phyloP scores from a whole-genome alignment of 2,329 filamentous ascomycete genomes.

The Dothistroma septosporum region DNA sequence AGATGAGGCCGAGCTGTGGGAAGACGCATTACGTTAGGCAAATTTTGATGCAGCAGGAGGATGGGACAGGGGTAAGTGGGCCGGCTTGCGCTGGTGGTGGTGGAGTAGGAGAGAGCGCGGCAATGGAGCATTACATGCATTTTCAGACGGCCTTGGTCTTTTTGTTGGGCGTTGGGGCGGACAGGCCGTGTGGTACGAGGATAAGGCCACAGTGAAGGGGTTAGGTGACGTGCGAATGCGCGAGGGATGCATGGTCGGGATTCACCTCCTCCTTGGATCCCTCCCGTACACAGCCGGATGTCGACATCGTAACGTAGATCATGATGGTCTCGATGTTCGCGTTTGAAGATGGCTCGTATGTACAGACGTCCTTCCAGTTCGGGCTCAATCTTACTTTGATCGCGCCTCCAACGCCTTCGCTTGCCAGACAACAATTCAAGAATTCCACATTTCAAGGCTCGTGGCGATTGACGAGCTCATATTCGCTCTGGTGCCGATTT shows the following conservation, averaged over 20 bases:
- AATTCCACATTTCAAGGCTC: constrained; percentile 18
- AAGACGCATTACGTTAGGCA: constrained; percentile 2
- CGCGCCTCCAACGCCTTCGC: constrained; percentile 18
- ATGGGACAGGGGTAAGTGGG: not conserved
- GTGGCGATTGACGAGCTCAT: constrained; percentile 32
- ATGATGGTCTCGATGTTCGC: not conserved
- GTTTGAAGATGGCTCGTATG: not conserved
- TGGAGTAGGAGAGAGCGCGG: not conserved
- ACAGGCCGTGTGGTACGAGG: not conserved
- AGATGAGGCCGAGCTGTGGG: not conserved
- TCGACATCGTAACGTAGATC: too few relatives aligned
- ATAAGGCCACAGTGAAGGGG: not conserved
- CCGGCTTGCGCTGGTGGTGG: not conserved
- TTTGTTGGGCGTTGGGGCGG: not conserved
- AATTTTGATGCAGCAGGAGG: not conserved
- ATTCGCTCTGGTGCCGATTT: constrained; percentile 27
- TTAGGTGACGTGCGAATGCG: not conserved
- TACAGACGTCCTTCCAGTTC: not conserved
- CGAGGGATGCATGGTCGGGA: too few relatives aligned
- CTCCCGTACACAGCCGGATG: too few relatives aligned
- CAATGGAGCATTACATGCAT: not conserved
- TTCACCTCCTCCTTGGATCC: too few relatives aligned
- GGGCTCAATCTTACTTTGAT: not conserved
- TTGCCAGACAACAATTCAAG: constrained; percentile 6
- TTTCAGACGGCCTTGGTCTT: not conserved